Evolutionary conservation across 805 yeast species (phyloP).

Genomic region (Pichia thaimueangensis): DNA sequence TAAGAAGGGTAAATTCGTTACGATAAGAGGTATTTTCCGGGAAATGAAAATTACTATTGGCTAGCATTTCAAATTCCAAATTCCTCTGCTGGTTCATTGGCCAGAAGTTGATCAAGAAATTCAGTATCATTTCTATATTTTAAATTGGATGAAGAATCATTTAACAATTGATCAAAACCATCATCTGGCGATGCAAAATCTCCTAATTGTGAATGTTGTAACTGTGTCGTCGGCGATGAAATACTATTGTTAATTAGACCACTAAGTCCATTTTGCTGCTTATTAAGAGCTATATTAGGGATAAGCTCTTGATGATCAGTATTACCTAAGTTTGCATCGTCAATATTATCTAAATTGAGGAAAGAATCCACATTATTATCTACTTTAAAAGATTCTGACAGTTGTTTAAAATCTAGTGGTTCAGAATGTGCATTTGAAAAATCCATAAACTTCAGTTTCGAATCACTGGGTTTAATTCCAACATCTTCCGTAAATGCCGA

Average conservation of each 20-base stretch:
- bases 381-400: constrained; percentile 4
- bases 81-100: constrained; percentile 1
- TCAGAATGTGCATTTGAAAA: constrained; percentile 4
- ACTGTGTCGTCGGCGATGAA: not conserved
- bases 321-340: too few species aligned
- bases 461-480: not conserved
- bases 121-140: constrained; percentile 10
- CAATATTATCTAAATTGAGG: not conserved
- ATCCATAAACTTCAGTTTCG: constrained; percentile 10
- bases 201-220: not conserved
- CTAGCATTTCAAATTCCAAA: not conserved
- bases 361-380: not conserved
- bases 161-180: constrained; percentile 1
- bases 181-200: not conserved
- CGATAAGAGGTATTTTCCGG: too few species aligned
- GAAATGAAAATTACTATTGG: too few species aligned
- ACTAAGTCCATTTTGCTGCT: not conserved
- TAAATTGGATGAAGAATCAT: constrained; percentile 4
- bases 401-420: constrained; percentile 7
- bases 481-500: constrained; percentile 7
- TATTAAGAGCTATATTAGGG: not conserved
- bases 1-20: too few species aligned
- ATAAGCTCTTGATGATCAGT: too few species aligned
- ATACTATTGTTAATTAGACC: not conserved
- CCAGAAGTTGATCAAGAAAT: constrained; percentile 15